Evolutionary conservation across 345 rosid genomes (phyloP).

Genomic region (Hypericum androsaemum): DNA sequence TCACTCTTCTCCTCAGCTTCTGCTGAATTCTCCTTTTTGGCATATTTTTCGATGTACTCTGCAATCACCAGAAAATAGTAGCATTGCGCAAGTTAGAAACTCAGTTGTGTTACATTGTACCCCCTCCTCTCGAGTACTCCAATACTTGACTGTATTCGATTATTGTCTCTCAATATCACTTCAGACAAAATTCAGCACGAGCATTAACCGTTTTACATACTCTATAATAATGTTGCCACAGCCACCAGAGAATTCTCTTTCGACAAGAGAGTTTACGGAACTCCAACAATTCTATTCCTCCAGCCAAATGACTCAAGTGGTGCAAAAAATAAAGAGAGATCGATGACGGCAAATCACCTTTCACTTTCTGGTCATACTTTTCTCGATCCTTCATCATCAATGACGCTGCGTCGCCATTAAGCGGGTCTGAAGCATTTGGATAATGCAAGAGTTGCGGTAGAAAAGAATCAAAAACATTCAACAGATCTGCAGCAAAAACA

Average conservation of each 20-base stretch:
- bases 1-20: slow-evolving; percentile 31
- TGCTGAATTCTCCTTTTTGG: slow-evolving; percentile 36
- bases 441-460: slow-evolving; percentile 64
- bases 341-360: slow-evolving; percentile 29
- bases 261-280: no score
- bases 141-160: no score
- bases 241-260: no score
- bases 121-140: no score
- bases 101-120: no score
- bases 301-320: no score
- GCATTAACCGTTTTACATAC: no score
- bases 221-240: no score
- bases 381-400: slow-evolving; percentile 58
- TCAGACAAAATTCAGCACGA: no score
- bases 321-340: not conserved
- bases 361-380: slow-evolving; percentile 59
- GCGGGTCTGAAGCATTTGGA: slow-evolving; percentile 67
- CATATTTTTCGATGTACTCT: slow-evolving; percentile 57
- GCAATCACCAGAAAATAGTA: slow-evolving; percentile 12
- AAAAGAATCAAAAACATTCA: slow-evolving; percentile 60
- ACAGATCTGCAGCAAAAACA: slow-evolving; percentile 41
- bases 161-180: no score
- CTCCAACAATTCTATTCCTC: no score
- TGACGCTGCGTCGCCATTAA: slow-evolving; percentile 63
- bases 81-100: no score